Evolutionary conservation across 1,284 basidiomycete species (phyloP), one percentile per base, ranked within the genome.

Genomic region (Erythrobasidium hasegawianum): DNA sequence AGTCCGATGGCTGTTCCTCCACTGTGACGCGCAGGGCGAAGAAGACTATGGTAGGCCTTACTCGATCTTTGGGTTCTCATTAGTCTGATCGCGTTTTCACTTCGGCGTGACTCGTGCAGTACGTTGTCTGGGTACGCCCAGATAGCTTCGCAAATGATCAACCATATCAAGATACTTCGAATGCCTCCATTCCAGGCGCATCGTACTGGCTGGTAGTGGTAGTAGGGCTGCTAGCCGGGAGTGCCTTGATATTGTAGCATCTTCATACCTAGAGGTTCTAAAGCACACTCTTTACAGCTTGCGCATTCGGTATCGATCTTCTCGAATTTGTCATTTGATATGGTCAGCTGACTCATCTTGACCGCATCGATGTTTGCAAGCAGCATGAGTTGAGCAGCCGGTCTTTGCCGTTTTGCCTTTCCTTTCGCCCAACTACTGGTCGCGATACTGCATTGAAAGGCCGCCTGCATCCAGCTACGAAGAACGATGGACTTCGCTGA

Each of bases 401-500:
- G 22, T 9, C 9, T 24, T 8, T 5, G 7, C 26, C 7, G 7
- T 53, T 16, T 9, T 9, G 7, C 16, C 50, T 24, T 26, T 29
- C 22, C 20, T 7, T 22, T 16, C 50, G 26, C 8, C 50, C 22
- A 27, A 29, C 20, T 16, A 27, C 16, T 29, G 26, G 26, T 16
- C 20, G 20, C 50, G n/a, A 16, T 3, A 22, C 14, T 16, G n/a
- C 50, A 11, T 24, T n/a, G 26, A 29, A 20, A 20, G 26, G 22
- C 50, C 26, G 50, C 20, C n/a, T n/a, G n/a, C n/a, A n/a, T n/a
- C n/a, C n/a, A n/a, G n/a, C n/a, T n/a, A n/a, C n/a, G n/a, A 20
- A 53, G 4, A 4, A 24, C 50, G 4, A 53, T 53, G 50, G 50
- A 53, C 22, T 53, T 53, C 50, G 50, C 50, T 29, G 50, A 24